These are phyloP conservation scores for Gossypium rotundifolium DNA, from an alignment of 345 rosid species.

Conservation along the genomic window DNA sequence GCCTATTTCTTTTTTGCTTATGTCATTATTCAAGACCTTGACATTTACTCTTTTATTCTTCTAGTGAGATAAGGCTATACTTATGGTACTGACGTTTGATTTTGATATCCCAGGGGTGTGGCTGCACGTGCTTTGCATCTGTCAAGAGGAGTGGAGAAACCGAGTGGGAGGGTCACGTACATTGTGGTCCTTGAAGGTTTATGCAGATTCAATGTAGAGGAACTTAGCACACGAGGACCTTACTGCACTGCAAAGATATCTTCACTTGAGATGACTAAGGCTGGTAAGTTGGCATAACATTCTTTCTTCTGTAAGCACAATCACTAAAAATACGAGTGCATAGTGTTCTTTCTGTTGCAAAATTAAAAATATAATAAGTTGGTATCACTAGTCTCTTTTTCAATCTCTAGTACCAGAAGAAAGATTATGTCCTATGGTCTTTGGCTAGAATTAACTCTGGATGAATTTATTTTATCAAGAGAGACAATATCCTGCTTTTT, in stretches of 20 bases:
- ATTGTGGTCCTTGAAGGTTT: constrained; percentile 97
- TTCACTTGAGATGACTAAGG: constrained; percentile 83
- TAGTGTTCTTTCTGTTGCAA: neutral
- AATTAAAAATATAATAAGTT: neutral
- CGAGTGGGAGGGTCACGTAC: constrained; percentile 97
- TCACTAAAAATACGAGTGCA: neutral
- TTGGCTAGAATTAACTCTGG: constrained; percentile 3
- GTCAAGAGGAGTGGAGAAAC: constrained; percentile 98
- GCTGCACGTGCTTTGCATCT: constrained; percentile 98
- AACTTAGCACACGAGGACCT: constrained; percentile 83
- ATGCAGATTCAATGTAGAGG: constrained; percentile 91
- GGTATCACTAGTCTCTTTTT: neutral
- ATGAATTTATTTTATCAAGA: neutral
- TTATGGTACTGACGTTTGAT: constrained; percentile 4
- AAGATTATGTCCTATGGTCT: neutral
- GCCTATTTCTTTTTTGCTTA: neutral
- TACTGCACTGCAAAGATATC: constrained; percentile 84
- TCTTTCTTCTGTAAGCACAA: neutral
- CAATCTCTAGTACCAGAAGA: neutral
- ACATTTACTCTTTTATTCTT: neutral
- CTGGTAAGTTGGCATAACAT: constrained; percentile 42
- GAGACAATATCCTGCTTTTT: neutral
- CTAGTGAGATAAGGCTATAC: neutral
- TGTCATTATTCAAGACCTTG: neutral
- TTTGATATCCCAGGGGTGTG: constrained; percentile 61